phyloP scores from a whole-genome alignment of 2,329 filamentous ascomycete species.

The Pochonia chlamydosporia region DNA sequence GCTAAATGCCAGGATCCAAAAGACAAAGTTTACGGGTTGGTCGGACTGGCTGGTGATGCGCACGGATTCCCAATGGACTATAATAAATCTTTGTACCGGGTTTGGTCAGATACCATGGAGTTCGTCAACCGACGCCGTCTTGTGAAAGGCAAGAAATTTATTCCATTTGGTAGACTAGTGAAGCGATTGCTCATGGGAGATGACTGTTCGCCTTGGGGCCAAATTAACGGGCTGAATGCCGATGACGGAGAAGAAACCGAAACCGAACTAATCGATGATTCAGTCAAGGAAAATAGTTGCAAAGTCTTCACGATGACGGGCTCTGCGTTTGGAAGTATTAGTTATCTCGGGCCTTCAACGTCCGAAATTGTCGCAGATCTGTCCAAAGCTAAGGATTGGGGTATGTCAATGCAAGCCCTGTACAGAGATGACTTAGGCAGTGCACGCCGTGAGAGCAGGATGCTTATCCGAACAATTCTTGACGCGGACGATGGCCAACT shows the following conservation, averaged over 20 bases:
- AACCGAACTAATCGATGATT: no score
- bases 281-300: not conserved
- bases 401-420: not conserved
- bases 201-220: not conserved
- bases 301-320: conserved; percentile 3
- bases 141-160: conserved; percentile 2
- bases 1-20: conserved; percentile 20
- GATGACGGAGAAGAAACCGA: not conserved
- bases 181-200: conserved; percentile 3
- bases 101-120: conserved; percentile 22
- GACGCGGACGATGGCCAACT: not conserved
- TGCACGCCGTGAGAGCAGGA: not conserved
- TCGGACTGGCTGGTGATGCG: conserved; percentile 20
- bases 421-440: conserved; percentile 1
- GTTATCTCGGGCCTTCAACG: conserved; percentile 1
- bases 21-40: conserved; percentile 24
- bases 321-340: conserved; percentile 1
- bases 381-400: conserved; percentile 5
- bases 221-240: not conserved
- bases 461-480: not conserved
- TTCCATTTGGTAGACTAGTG: conserved; percentile 5
- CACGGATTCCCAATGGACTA: conserved; percentile 21
- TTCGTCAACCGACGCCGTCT: conserved; percentile 12
- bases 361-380: conserved; percentile 6
- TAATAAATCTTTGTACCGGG: conserved; percentile 16